phyloP scores from a whole-genome alignment of 2,329 filamentous ascomycete species.

The Pestalotiopsis fici region DNA sequence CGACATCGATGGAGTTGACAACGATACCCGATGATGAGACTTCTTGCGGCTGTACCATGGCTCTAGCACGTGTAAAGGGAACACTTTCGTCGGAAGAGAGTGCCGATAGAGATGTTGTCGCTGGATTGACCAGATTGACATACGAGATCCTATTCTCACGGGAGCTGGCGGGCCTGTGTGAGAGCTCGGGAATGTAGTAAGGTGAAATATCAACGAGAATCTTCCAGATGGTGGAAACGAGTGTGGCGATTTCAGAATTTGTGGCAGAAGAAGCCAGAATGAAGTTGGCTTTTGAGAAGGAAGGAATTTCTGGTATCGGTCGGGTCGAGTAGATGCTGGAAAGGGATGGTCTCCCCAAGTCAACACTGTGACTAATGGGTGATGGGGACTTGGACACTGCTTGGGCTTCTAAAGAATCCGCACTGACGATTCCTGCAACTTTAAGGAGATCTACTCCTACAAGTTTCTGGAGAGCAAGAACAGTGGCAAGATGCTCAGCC shows the following conservation, averaged over 20 bases:
- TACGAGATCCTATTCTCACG: neutral
- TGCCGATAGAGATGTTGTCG: conserved; percentile 12
- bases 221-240: conserved; percentile 54
- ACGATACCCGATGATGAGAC: neutral
- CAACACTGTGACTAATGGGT: conserved; percentile 10
- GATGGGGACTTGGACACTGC: conserved; percentile 14
- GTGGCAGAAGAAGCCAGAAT: conserved; percentile 57
- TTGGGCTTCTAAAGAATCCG: conserved; percentile 35
- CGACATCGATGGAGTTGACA: conserved; percentile 11
- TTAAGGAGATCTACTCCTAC: conserved; percentile 59
- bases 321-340: conserved; percentile 23
- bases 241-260: conserved; percentile 52
- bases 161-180: conserved; percentile 8
- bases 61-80: conserved; percentile 21
- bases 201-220: conserved; percentile 45
- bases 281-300: conserved; percentile 56
- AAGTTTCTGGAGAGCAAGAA: conserved; percentile 58
- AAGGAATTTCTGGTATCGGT: conserved; percentile 20
- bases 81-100: conserved; percentile 16
- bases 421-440: conserved; percentile 57
- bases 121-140: conserved; percentile 15
- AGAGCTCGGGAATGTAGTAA: conserved; percentile 46
- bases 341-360: conserved; percentile 24
- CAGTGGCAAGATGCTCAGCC: conserved; percentile 54
- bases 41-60: conserved; percentile 22